Evolutionary conservation across 78 protist genomes (phyloP).

Genomic region (Polysphondylium violaceum): DNA sequence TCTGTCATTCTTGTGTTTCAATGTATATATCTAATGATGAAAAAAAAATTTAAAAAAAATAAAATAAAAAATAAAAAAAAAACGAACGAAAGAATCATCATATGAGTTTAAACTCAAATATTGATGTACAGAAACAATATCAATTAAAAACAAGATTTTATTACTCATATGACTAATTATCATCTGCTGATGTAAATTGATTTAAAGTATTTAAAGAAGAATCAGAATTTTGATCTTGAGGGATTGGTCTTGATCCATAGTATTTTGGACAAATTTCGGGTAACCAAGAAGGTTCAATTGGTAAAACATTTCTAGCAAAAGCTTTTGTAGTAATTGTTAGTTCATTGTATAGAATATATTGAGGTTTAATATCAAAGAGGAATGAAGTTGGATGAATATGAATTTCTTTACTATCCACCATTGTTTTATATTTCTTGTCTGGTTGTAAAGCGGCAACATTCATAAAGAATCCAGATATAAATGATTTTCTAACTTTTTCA

Average conservation of each 20-base stretch:
- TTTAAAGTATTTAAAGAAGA: too few relatives aligned
- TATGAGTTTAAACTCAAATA: too few relatives aligned
- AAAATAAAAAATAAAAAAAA: too few relatives aligned
- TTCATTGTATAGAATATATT: conserved; percentile 77
- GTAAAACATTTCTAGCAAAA: conserved; percentile 52
- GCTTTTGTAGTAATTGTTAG: conserved; percentile 75
- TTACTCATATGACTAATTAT: too few relatives aligned
- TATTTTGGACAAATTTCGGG: conserved; percentile 67
- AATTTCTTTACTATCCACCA: conserved; percentile 72
- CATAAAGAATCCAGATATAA: conserved; percentile 83
- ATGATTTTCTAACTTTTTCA: conserved; percentile 65
- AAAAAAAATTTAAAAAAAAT: too few relatives aligned
- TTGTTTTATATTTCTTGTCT: conserved; percentile 70
- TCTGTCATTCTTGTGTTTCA: too few relatives aligned
- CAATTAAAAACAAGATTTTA: too few relatives aligned
- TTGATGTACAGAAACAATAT: too few relatives aligned
- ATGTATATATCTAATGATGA: too few relatives aligned
- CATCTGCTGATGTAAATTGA: too few relatives aligned
- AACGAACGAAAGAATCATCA: too few relatives aligned
- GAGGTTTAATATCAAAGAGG: conserved; percentile 52
- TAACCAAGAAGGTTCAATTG: conserved; percentile 65
- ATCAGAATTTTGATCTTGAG: too few relatives aligned
- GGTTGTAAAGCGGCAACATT: conserved; percentile 78
- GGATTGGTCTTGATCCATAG: conserved; percentile 33
- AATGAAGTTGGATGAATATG: conserved; percentile 82